Base-by-base conservation (phyloP, 208 protist species). In the Willaertia magna region DNA sequence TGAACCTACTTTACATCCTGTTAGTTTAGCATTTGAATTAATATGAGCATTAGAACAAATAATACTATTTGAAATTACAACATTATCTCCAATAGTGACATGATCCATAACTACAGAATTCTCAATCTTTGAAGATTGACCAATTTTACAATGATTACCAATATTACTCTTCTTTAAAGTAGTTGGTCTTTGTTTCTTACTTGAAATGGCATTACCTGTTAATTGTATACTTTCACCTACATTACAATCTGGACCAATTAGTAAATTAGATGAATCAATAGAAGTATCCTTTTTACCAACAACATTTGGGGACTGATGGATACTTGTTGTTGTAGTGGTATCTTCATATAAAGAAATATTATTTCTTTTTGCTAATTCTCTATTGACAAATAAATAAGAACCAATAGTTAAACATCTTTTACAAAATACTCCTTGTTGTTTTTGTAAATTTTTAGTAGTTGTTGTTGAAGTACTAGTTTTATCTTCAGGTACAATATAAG, bases 31-130 rank as follows among this genome's bases (percentile, higher is more conserved):
- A 34, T 26, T 26, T 34, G 55, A 22, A 1, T 67, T 26, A 67
- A 67, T 67, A n/a, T 9, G 9, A 34, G n/a, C 12, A 34, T 26
- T 26, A 67, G 22, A 34, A 30, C 22, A 9, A 67, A 67, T n/a
- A 22, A 67, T 26, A 26, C 22, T 34, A n/a, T 67, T 30, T 12
- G 51, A 59, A 16, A 59, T 16, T 12, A 59, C 51, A 59, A 67
- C 55, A 85, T 87, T 86, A 51, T 92, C 91, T 49, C 79, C 84
- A 79, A 94, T 88, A 16, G 75, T 90, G 16, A 94, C 92, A 47
- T 92, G 78, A 67, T 92, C 88, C 92, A 94, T 94, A 43, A 94
- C 85, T 0, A 94, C 81, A 18, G 87, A 91, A 75, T 93, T 92
- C 42, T 86, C 81, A 51, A 94, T 89, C 75, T 87, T 89, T n/a